phyloP scores from a whole-genome alignment of 1,284 basidiomycete genomes.

The Puccinia triticina region DNA sequence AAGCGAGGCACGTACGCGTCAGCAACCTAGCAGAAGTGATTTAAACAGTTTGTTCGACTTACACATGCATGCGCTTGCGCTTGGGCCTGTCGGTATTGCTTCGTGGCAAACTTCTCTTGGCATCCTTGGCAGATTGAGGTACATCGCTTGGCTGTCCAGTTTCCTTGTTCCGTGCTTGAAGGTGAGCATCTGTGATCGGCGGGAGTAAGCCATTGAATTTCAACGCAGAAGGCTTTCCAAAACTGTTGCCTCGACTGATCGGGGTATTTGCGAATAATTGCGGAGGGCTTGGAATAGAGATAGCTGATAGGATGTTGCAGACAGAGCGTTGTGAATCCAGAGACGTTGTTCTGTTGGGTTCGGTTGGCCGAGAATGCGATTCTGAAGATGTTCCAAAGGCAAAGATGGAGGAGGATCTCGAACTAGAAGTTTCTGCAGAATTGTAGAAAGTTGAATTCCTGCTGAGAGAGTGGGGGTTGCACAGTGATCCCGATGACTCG shows the following conservation, averaged over 20 bases:
- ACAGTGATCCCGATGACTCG: not conserved
- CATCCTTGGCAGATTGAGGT: not conserved
- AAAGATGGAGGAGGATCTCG: conserved; percentile 5
- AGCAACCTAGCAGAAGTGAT: not conserved
- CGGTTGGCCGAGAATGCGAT: not conserved
- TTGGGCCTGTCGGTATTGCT: conserved; percentile 38
- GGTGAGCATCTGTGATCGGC: conserved; percentile 8
- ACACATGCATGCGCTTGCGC: conserved; percentile 45
- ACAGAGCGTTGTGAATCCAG: not conserved
- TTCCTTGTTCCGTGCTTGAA: not conserved
- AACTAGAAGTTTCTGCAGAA: not conserved
- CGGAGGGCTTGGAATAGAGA: conserved; percentile 38
- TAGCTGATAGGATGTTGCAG: not conserved
- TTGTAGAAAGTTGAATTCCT: not conserved
- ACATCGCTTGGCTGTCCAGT: not conserved
- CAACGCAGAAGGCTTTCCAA: not conserved
- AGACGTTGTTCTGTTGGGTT: not conserved
- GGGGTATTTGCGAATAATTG: conserved; percentile 25
- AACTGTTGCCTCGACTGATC: not conserved
- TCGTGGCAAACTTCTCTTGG: not conserved
- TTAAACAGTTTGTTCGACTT: not conserved
- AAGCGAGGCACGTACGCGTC: not conserved
- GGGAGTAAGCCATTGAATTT: conserved; percentile 1
- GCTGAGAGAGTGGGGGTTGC: not conserved
- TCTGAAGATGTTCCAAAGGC: not conserved